Base-by-base conservation (phyloP, 116 monocot genomes). In the Trichopus zeylanicus region DNA sequence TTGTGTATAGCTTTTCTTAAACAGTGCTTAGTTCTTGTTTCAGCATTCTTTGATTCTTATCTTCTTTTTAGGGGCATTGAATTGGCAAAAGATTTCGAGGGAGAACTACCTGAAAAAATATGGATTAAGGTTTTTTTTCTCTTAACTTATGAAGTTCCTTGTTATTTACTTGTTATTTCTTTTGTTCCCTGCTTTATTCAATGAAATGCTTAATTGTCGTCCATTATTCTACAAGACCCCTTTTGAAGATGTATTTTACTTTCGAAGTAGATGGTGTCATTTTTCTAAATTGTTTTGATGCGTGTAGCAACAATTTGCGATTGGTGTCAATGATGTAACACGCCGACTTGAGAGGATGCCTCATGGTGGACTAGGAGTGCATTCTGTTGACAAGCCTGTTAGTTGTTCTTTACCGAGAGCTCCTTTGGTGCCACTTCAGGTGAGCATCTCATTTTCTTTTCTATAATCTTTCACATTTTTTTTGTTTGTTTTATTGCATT, bases 281-380 rank as follows among this genome's bases (percentile, higher is more conserved):
- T 53, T 46, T 26, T 4, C 9, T 34, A 32, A 46, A 62, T 6
- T n/a, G 32, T 10, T 29, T 54, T 33, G 39, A 4, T 53, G 19
- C 26, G 4, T 81, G 76, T 59, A 89, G 93, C 80, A 78, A 76
- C 93, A 89, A 57, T 93, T 93, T 63, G 79, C 86, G 24, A 65
- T 93, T 28, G 93, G 93, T 15, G 79, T 89, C 30, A 93, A 89
- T 63, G 93, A 93, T 31, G 89, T 89, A 6, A 89, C 93, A 8
- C 72, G 93, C 8, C 77, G 78, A 55, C 80, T 93, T 12, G 93
- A 93, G 78, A 77, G 93, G 66, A 93, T 93, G 93, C 78, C 79
- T 37, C 53, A 8, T 53, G 22, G 27, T 28, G 55, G 39, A 26
- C 23, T 57, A 10, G 38, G 31, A 25, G 18, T 19, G 51, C 28